Evolutionary conservation across 768 basidiomycete genomes (phyloP), one percentile per base, ranked within the genome.

Genomic region (Mrakia frigida): DNA sequence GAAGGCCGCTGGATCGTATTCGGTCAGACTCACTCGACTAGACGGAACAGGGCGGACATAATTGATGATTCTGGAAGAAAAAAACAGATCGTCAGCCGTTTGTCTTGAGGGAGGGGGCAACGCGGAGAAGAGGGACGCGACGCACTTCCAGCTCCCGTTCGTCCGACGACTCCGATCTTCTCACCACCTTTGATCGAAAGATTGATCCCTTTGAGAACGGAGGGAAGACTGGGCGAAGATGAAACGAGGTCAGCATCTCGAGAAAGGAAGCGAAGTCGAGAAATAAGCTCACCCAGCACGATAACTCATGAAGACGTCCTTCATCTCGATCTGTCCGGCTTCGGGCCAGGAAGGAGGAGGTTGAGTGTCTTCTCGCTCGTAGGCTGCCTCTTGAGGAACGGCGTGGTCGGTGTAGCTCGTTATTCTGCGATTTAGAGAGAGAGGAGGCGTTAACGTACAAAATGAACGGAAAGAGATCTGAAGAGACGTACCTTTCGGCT

Each of bases 181-280:
- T 97, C 94, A 7, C 92, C 91, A 0, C 88, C 88, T 0, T 84
- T 82, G 41, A 97, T 86, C 43, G 84, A 84, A 87, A 97, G 87
- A 16, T 87, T 88, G 71, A 98, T 82, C 4, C 91, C 91, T 83
- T 91, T 92, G 31, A 98, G 85, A 10, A 97, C 94, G 5, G 89
- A 84, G 0, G 94, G 92, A 28, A 98, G 87, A 50, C 46, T 43
- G 43, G 43, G 16, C 16, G 2, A 14, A 13, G 11, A 43, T 9
- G 16, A 14, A 43, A 14, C 6, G 10, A 43, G 16, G 43, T 43
- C 43, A 43, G 43, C 10, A 4, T 43, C 43, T 43, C 43, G 10
- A 9, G 43, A 43, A 43, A 43, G 11, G 2, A 13, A 43, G 11
- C 10, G 1, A 6, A 43, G 43, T 43, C 43, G 43, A 43, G 11